Percentiles rank a stretch among this genome's conserved stretches.
Evolutionary conservation across 2,329 filamentous ascomycete species (phyloP).

Genomic region (Colletotrichum aenigma): DNA sequence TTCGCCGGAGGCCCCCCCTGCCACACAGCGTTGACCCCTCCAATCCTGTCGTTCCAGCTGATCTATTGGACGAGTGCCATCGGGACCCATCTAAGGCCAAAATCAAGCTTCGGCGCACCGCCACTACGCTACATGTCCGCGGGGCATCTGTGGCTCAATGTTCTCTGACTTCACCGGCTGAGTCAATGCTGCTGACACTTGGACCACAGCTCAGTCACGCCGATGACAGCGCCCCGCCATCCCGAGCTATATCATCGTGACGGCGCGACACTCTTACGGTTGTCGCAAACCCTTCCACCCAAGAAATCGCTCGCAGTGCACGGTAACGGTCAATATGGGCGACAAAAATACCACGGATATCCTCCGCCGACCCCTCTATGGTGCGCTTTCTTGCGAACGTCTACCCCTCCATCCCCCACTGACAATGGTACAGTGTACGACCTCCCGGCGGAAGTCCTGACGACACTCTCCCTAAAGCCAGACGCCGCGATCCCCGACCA

Average conservation of each 20-base stretch:
- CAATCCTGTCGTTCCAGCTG: background rate
- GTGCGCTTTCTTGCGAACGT: slow-evolving; percentile 32
- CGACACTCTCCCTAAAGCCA: slow-evolving; percentile 60
- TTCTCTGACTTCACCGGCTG: slow-evolving; percentile 8
- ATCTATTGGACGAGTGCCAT: background rate
- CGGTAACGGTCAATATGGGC: slow-evolving; percentile 31
- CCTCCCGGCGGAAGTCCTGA: slow-evolving; percentile 75
- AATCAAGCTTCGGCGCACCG: background rate
- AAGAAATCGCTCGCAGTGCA: background rate
- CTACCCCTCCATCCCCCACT: slow-evolving; percentile 7
- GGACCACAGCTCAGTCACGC: slow-evolving; percentile 1
- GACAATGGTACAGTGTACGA: slow-evolving; percentile 70
- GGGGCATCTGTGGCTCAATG: background rate
- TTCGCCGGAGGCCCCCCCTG: background rate
- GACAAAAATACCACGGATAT: slow-evolving; percentile 47
- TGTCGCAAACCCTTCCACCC: background rate
- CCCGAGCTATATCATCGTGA: background rate
- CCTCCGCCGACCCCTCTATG: slow-evolving; percentile 56
- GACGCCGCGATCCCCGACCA: slow-evolving; percentile 29
- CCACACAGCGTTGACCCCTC: background rate
- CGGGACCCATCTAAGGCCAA: background rate
- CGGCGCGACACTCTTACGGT: background rate
- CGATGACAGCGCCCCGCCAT: background rate
- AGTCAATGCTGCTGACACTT: background rate
- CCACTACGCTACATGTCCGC: background rate